Evolutionary conservation across 345 rosid genomes (phyloP), one percentile per base, ranked within the genome.

Genomic region (Corchorus olitorius): DNA sequence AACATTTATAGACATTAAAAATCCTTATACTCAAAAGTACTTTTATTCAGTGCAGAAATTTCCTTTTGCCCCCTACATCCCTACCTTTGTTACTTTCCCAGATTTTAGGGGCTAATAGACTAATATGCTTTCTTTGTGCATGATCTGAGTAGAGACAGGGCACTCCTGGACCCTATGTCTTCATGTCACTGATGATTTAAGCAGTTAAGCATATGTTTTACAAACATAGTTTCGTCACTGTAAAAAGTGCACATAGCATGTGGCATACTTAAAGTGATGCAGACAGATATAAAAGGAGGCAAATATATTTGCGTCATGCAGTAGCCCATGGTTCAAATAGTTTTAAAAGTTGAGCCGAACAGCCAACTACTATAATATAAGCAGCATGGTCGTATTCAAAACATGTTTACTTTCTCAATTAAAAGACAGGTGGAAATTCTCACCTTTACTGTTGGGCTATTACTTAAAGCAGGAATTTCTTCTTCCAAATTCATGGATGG

Each of bases 401-500:
- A 63, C 4, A 49, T 52, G 4, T 19, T 52, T 48, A 43, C 12
- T 64, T 59, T 13, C 58, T 16, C 70, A 75, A 43, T 27, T 46
- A 34, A 61, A 34, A 48, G 46, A 76, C 11, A 53, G 22, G 8
- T 12, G 37, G 69, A 77, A 76, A 68, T 39, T 74, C 75, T 81
- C 79, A 87, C 86, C 83, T 77, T 74, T n/a, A 48, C 48, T 3
- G 45, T 16, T 2, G 16, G 76, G 56, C 67, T 53, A 35, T 66
- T 66, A 52, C 27, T 71, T 4, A 76, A 73, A 54, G 77, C 64
- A 43, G 70, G 66, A 65, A 72, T 80, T 65, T 55, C 70, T 34
- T 50, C 59, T 77, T 75, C 83, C 74, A 73, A 70, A 78, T 55
- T 63, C 15, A 67, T 12, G 9, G 80, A 76, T 16, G 88, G 81